Percentiles rank a stretch among this genome's conserved stretches.
Evolutionary conservation across 805 yeast genomes (phyloP).

Genomic region (Candida endomychidarum): DNA sequence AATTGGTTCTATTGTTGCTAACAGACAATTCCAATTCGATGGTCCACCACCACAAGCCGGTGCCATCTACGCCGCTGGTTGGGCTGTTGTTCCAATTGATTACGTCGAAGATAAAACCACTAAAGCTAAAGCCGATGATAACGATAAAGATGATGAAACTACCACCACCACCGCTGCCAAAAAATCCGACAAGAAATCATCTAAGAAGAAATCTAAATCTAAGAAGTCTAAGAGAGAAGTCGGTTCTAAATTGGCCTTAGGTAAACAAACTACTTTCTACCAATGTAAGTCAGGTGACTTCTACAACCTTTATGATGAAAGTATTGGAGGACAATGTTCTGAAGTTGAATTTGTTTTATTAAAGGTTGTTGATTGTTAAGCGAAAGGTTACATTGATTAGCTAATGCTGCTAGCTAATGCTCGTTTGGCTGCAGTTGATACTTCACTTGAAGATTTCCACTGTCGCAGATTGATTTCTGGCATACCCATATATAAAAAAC

Average conservation of each 20-base stretch:
- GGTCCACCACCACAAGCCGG: constrained; percentile 85
- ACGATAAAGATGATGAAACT: constrained; percentile 4
- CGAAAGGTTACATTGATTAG: not conserved
- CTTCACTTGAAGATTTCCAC: no score
- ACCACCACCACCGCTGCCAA: not conserved
- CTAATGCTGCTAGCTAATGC: no score
- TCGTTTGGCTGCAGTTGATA: no score
- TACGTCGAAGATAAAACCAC: constrained; percentile 14
- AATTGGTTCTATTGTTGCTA: constrained; percentile 47
- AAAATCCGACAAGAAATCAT: constrained; percentile 1
- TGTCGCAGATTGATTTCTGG: no score
- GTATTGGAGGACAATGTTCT: constrained; percentile 18
- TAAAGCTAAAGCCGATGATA: constrained; percentile 12
- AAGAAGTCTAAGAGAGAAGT: constrained; percentile 19
- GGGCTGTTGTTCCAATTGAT: constrained; percentile 43
- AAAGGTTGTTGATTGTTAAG: constrained; percentile 9
- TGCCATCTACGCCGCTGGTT: constrained; percentile 63
- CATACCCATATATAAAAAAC: no score
- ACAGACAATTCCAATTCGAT: constrained; percentile 75
- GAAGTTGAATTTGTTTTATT: constrained; percentile 47
- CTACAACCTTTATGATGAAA: constrained; percentile 73
- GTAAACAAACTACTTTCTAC: constrained; percentile 60
- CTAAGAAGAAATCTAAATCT: constrained; percentile 9
- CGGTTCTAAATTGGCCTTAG: constrained; percentile 53
- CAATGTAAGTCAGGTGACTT: constrained; percentile 75